phyloP scores from a whole-genome alignment of 441 rosid genomes.

The Bruguiera hainesii region DNA sequence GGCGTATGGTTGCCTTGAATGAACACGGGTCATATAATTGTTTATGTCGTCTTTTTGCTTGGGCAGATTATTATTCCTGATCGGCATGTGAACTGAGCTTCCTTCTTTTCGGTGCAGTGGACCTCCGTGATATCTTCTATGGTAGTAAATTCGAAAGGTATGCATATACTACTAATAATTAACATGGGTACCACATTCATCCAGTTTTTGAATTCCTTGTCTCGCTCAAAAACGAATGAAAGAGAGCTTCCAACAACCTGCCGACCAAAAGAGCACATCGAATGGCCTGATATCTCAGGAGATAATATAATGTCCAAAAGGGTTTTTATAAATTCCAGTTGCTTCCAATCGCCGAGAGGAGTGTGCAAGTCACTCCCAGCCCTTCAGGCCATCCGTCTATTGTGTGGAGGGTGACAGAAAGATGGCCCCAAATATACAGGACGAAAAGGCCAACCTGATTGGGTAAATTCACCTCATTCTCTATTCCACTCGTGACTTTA shows the following conservation, averaged over 20 bases:
- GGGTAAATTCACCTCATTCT: constrained; percentile 9
- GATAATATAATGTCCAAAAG: constrained; percentile 22
- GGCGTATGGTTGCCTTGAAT: no score
- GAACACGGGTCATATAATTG: no score
- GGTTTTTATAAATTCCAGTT: constrained; percentile 20
- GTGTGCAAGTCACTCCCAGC: neutral
- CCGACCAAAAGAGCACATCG: constrained; percentile 32
- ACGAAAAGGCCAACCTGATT: neutral
- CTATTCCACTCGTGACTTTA: constrained; percentile 18
- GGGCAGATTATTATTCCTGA: no score
- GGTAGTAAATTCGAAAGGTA: no score
- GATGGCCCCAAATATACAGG: neutral
- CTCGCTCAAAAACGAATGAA: neutral
- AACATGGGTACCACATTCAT: neutral
- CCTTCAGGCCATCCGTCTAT: constrained; percentile 2
- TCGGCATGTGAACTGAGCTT: no score
- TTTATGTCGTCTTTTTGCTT: no score
- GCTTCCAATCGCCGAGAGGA: constrained; percentile 17
- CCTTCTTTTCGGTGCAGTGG: no score
- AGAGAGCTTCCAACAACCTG: constrained; percentile 1
- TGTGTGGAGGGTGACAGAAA: neutral
- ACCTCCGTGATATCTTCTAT: no score
- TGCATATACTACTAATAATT: no score
- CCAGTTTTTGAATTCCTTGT: neutral
- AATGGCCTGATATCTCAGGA: neutral